Percentiles rank a stretch among this genome's conserved stretches.
phyloP scores from a whole-genome alignment of 73 alveolate genomes.

The Symbiodinium pilosum region DNA sequence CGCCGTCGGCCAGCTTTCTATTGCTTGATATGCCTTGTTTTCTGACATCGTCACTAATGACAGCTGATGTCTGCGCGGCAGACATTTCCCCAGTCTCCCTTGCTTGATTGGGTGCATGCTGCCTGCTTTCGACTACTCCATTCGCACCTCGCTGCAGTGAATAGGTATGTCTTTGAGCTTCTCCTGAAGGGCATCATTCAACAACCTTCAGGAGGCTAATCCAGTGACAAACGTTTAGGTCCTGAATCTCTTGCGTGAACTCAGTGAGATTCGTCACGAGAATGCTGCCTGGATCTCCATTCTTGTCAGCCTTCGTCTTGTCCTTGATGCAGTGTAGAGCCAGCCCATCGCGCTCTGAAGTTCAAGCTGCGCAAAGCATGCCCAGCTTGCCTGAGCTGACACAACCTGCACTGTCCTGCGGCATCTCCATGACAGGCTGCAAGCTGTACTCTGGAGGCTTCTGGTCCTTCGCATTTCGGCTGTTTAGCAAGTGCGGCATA shows the following conservation, averaged over 20 bases:
- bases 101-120: too few species aligned
- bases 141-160: background rate
- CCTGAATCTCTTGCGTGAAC: slow-evolving; percentile 38
- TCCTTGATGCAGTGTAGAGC: background rate
- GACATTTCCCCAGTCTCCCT: too few species aligned
- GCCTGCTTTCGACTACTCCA: too few species aligned
- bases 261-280: slow-evolving; percentile 56
- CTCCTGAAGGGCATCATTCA: background rate
- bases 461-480: too few species aligned
- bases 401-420: background rate
- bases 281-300: slow-evolving; percentile 55
- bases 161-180: background rate
- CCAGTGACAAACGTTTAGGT: background rate
- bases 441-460: slow-evolving; percentile 40
- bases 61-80: too few species aligned
- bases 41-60: too few species aligned
- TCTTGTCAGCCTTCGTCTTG: background rate
- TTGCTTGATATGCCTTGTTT: too few species aligned
- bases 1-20: too few species aligned
- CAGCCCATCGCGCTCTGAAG: background rate
- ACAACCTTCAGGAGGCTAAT: too few species aligned
- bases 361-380: background rate
- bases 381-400: background rate
- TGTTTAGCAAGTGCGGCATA: too few species aligned
- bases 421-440: slow-evolving; percentile 10